Conservation (phyloP, 2,329 filamentous ascomycete species). For the Cytospora piceicola region DNA sequence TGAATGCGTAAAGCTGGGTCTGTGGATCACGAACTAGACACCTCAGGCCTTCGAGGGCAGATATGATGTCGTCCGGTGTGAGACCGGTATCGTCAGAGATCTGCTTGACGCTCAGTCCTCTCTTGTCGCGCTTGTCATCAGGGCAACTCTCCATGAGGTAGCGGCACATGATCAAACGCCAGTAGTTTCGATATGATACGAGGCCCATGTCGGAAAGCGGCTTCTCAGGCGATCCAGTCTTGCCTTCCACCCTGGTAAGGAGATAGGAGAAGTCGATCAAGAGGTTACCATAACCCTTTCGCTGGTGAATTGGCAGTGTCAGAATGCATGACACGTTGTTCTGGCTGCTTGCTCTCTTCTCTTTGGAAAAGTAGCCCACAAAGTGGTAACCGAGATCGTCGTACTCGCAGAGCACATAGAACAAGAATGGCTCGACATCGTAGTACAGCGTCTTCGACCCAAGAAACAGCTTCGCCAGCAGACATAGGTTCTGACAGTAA, state of each 20-base stretch:
- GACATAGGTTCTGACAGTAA: slow-evolving; percentile 97
- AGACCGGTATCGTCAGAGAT: slow-evolving; percentile 92
- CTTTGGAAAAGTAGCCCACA: slow-evolving; percentile 99
- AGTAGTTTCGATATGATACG: slow-evolving; percentile 97
- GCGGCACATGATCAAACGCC: slow-evolving; percentile 85
- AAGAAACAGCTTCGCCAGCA: slow-evolving; percentile 95
- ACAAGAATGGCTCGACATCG: slow-evolving; percentile 94
- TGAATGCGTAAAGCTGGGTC: slow-evolving; percentile 86
- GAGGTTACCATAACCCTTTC: slow-evolving; percentile 94
- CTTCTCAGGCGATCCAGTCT: slow-evolving; percentile 95
- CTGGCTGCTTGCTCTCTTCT: slow-evolving; percentile 90
- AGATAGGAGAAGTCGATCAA: slow-evolving; percentile 99
- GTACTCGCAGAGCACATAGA: slow-evolving; percentile 96
- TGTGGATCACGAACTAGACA: slow-evolving; percentile 88
- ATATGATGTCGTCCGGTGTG: slow-evolving; percentile 95
- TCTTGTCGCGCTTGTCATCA: slow-evolving; percentile 44
- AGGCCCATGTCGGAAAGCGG: slow-evolving; percentile 97
- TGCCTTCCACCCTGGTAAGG: slow-evolving; percentile 87
- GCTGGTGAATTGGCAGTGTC: slow-evolving; percentile 92
- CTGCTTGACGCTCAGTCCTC: slow-evolving; percentile 62
- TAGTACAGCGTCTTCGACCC: slow-evolving; percentile 98
- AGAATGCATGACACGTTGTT: slow-evolving; percentile 99
- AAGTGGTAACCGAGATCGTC: slow-evolving; percentile 93
- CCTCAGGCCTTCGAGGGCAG: slow-evolving; percentile 85
- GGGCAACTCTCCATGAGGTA: slow-evolving; percentile 69